Percentiles rank a stretch among this genome's conserved stretches.
phyloP scores from a whole-genome alignment of 768 basidiomycete species.

The Phylloporus sp. region DNA sequence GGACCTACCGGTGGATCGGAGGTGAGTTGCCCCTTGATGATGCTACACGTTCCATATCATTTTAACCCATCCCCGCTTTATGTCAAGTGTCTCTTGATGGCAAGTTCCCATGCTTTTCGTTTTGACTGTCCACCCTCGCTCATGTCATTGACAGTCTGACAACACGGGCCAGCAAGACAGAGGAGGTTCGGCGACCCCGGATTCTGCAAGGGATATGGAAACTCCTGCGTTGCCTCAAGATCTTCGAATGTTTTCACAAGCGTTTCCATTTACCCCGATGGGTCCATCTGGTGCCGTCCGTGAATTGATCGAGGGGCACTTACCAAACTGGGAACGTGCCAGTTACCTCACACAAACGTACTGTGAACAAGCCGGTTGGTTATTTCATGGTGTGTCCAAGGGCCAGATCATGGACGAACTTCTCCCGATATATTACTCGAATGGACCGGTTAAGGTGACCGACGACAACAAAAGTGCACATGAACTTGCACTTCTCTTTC shows the following conservation, averaged over 20 bases:
- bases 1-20: conserved; percentile 65
- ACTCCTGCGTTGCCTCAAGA: conserved; percentile 30
- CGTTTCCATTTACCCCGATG: conserved; percentile 62
- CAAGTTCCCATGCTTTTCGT: conserved; percentile 11
- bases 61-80: conserved; percentile 8
- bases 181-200: conserved; percentile 19
- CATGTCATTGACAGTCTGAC: conserved; percentile 23
- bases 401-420: conserved; percentile 44
- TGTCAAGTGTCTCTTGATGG: conserved; percentile 33
- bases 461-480: conserved; percentile 44
- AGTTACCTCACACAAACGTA: conserved; percentile 41
- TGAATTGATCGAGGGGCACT: conserved; percentile 46
- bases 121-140: conserved; percentile 1
- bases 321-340: conserved; percentile 52
- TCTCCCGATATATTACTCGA: conserved; percentile 38
- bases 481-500: conserved; percentile 45
- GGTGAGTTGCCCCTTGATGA: conserved; percentile 36
- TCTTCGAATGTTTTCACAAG: conserved; percentile 46
- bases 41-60: conserved; percentile 5
- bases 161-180: conserved; percentile 12
- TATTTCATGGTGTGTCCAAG: conserved; percentile 44
- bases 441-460: conserved; percentile 12
- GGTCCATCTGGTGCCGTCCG: conserved; percentile 44
- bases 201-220: conserved; percentile 26
- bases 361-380: conserved; percentile 45